Conservation (phyloP, 176 grass and related monocot genomes). For the Saccharum spontaneum region DNA sequence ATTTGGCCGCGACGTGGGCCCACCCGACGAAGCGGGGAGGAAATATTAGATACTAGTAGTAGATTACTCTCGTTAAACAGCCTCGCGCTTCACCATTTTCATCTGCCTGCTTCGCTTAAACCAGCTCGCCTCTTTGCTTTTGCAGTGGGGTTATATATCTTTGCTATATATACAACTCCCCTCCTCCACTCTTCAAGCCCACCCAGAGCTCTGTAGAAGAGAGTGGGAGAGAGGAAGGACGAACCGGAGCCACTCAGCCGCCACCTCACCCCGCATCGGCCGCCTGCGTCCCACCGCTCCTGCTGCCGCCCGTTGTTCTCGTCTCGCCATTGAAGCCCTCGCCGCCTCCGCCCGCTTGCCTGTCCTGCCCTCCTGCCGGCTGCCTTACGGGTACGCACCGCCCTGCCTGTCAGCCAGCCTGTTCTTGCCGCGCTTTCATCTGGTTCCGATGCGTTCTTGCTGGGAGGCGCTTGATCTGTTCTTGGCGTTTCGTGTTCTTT, state of each 20-base stretch:
- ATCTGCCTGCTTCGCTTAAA: neutral
- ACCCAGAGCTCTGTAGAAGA: slow-evolving; percentile 17
- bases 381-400: slow-evolving; percentile 35
- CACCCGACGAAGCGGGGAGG: neutral
- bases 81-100: slow-evolving; percentile 9
- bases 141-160: neutral
- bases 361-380: neutral
- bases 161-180: slow-evolving; percentile 29
- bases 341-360: neutral
- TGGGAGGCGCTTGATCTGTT: slow-evolving; percentile 28
- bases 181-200: neutral
- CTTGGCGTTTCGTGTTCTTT: neutral
- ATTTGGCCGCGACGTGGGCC: slow-evolving; percentile 23
- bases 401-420: neutral
- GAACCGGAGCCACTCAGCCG: slow-evolving; percentile 28
- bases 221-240: neutral
- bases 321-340: slow-evolving; percentile 17
- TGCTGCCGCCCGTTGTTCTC: neutral
- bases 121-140: neutral
- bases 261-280: slow-evolving; percentile 8
- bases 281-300: neutral
- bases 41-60: neutral
- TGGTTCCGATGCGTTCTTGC: slow-evolving; percentile 11
- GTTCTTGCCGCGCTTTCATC: neutral
- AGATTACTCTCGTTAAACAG: neutral